Evolutionary conservation across 495 filamentous ascomycete species (phyloP), one percentile per base, ranked within the genome.

Genomic region (Penicillium fimorum): DNA sequence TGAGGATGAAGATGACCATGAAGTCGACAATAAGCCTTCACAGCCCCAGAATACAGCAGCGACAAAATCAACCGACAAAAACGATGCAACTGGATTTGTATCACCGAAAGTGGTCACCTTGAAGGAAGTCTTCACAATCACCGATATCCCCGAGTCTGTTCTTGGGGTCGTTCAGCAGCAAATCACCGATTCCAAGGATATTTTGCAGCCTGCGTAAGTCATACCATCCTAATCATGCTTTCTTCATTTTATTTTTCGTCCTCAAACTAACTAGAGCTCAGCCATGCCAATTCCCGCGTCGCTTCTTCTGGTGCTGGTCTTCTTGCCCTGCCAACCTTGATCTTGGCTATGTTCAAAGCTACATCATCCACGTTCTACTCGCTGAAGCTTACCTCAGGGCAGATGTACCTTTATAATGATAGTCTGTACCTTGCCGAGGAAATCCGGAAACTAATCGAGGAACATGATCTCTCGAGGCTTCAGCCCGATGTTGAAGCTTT

Each of bases 331-430:
- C 93, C 94, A 25, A 89, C 89, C 1, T 82, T 95, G 30, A 80
- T 92, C 18, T 75, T 99, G 22, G 90, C 92, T 25, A 89, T 96
- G 83, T 97, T 92, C 72, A 87, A 95, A 47, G 92, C 94, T 12
- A 85, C 90, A 2, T 88, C 91, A 5, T 84, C 91, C 4, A 83
- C 85, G 10, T 90, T 89, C 66, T 99, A 99, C 70, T 69, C 79
- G 0, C 61, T 79, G 43, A 77, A 78, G 20, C 77, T 85, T 37
- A 70, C 74, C 18, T 82, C 85, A 25, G 91, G 91, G 5, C 90
- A 88, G 63, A 94, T 96, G 89, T 91, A 87, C 59, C 79, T 96
- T 42, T 99, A 97, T 70, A 97, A 99, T 63, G 94, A 99, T 67
- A 84, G 88, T 47, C 75, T 82, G 25, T 92, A 90, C 62, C 80